A percentile compares a stretch with the other conserved stretches of the same genome.
Evolutionary conservation across 2,329 filamentous ascomycete genomes (phyloP).

Genomic region (Fusarium gaditjirri): DNA sequence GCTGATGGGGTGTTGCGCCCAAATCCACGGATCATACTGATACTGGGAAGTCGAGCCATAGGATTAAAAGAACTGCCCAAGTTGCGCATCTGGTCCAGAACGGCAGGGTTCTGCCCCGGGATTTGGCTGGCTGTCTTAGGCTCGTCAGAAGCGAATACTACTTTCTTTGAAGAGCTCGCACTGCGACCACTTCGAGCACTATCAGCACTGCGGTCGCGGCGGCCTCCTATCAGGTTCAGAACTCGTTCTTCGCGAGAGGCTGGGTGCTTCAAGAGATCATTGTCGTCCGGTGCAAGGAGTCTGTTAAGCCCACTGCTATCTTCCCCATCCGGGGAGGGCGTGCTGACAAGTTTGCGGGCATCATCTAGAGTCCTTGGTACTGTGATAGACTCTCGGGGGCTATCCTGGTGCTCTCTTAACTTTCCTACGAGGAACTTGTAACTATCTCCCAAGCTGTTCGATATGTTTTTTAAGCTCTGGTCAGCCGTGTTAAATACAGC

Average conservation of each 20-base stretch:
- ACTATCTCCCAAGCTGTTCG: slow-evolving; percentile 88
- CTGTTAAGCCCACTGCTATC: slow-evolving; percentile 69
- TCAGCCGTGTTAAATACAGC: slow-evolving; percentile 89
- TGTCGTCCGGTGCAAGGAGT: slow-evolving; percentile 56
- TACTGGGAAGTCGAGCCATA: slow-evolving; percentile 79
- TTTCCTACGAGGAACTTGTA: slow-evolving; percentile 94
- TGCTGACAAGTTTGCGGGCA: slow-evolving; percentile 86
- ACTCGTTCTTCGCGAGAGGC: slow-evolving; percentile 69
- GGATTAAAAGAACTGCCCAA: slow-evolving; percentile 85
- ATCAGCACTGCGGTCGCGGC: slow-evolving; percentile 81
- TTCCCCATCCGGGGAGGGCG: slow-evolving; percentile 72
- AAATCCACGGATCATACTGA: slow-evolving; percentile 80
- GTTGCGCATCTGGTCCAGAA: slow-evolving; percentile 83
- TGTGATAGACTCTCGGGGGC: slow-evolving; percentile 58
- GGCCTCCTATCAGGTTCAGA: slow-evolving; percentile 76
- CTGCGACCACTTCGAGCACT: slow-evolving; percentile 75
- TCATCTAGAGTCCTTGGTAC: slow-evolving; percentile 94
- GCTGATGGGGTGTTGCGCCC: slow-evolving; percentile 63
- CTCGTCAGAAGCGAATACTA: slow-evolving; percentile 60
- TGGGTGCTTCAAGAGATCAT: slow-evolving; percentile 46
- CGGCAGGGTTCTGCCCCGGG: slow-evolving; percentile 60
- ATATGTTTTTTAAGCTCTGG: slow-evolving; percentile 90
- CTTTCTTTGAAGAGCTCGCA: slow-evolving; percentile 68
- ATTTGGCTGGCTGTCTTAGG: slow-evolving; percentile 34
- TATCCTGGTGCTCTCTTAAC: slow-evolving; percentile 75